Base-by-base conservation (phyloP, 179 eudicot genomes). In the Pouteria campechiana region DNA sequence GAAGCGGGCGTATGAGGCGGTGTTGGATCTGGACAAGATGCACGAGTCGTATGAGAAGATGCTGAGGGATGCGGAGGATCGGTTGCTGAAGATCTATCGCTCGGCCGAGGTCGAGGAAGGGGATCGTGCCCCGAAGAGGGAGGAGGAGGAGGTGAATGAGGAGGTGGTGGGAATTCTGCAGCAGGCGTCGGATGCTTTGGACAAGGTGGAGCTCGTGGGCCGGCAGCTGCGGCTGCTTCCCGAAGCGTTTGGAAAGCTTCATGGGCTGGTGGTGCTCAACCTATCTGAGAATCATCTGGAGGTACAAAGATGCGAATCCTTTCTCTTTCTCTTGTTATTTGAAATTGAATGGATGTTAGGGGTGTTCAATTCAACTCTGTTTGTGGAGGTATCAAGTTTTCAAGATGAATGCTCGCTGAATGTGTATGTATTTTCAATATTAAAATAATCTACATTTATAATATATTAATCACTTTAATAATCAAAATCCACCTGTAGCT, bases 221-320 rank as follows among this genome's bases (percentile, higher is more conserved):
- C 60, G 67, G 59, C 36, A 30, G 32, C 41, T 89, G 56, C 66
- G 67, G 50, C 20, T 73, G 57, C 20, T 89, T 10, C 97, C 97
- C 0, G 93, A 89, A 52, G 93, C 69, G 7, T 73, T 84, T 55
- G 95, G 93, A 41, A 67, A 57, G 57, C 48, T 84, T 48, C 57
- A 58, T 2, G 52, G 50, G 13, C 44, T 84, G 59, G 45, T 69
- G 17, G 56, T 32, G 47, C 89, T 89, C 37, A 71, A 80, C 76
- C 39, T 89, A 52, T 81, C 97, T 3, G 65, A 57, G 10, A 89
- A 89, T 74, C 89, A 64, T 46, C 76, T 89, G 35, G 64, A 77
- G 97, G 96, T 84, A n/a, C n/a, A n/a, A n/a, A n/a, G n/a, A n/a
- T n/a, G n/a, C n/a, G n/a, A n/a, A n/a, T n/a, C n/a, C n/a, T n/a